Percentiles rank a stretch among this genome's conserved stretches.
These are phyloP conservation scores for Tuber umbilicatum DNA, from an alignment of 495 filamentous ascomycete species.

Conservation along the genomic window DNA sequence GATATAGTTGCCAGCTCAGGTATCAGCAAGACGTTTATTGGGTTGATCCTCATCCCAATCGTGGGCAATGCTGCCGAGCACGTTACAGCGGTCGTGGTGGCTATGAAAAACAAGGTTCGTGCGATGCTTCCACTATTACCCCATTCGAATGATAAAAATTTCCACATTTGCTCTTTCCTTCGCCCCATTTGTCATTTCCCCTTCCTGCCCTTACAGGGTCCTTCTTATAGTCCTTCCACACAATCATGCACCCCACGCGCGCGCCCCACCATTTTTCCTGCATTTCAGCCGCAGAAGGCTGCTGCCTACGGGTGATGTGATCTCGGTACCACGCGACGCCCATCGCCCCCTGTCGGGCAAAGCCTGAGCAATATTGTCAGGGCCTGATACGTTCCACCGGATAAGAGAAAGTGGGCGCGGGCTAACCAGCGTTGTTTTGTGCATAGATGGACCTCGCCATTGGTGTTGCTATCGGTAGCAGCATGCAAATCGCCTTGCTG, in stretches of 20 bases:
- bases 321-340: constrained; percentile 6
- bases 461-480: constrained; percentile 85
- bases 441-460: constrained; percentile 83
- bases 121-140: constrained; percentile 4
- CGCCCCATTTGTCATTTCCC: background rate
- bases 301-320: constrained; percentile 13
- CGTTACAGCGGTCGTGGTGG: constrained; percentile 87
- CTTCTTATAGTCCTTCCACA: background rate
- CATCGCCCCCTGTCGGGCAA: background rate
- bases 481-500: constrained; percentile 88
- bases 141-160: background rate
- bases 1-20: constrained; percentile 70
- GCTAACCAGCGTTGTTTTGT: background rate
- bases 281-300: constrained; percentile 18
- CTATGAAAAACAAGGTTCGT: constrained; percentile 69
- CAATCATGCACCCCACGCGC: background rate
- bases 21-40: constrained; percentile 94
- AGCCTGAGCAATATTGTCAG: background rate
- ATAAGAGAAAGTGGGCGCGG: background rate
- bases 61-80: constrained; percentile 98
- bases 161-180: background rate
- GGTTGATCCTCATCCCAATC: constrained; percentile 89
- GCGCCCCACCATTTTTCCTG: background rate
- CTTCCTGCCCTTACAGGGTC: background rate
- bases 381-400: background rate